Conservation (phyloP, 2,329 filamentous ascomycete species). For the Cercospora sp. region DNA sequence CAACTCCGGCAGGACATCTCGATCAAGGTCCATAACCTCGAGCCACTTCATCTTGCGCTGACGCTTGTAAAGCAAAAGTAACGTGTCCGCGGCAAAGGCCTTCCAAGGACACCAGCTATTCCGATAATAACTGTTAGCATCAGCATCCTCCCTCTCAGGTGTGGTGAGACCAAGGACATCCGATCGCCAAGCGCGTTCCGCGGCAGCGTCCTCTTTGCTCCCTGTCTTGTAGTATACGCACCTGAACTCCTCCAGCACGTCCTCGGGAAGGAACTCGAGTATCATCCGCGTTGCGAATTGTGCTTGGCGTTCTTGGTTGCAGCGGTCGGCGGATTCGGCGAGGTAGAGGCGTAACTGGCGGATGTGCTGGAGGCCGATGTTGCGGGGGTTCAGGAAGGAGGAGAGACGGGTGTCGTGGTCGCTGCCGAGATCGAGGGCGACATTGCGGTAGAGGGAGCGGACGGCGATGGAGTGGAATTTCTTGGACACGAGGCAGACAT, state of each 20-base stretch:
- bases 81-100: constrained; percentile 50
- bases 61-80: constrained; percentile 50
- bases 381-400: constrained; percentile 49
- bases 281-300: constrained; percentile 52
- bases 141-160: constrained; percentile 9
- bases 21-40: constrained; percentile 50
- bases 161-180: background rate
- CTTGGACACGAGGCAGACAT: constrained; percentile 50
- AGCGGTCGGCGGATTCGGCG: constrained; percentile 46
- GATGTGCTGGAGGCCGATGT: constrained; percentile 51
- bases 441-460: constrained; percentile 49
- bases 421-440: constrained; percentile 50
- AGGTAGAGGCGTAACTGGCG: constrained; percentile 50
- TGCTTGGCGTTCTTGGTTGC: constrained; percentile 47
- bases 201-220: background rate
- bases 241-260: constrained; percentile 52
- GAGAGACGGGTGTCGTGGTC: constrained; percentile 47
- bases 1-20: constrained; percentile 44
- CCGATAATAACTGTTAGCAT: constrained; percentile 28
- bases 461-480: constrained; percentile 50
- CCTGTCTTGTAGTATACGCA: constrained; percentile 22
- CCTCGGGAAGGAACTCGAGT: constrained; percentile 50
- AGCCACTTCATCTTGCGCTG: constrained; percentile 53
- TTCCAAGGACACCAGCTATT: constrained; percentile 52
- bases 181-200: background rate